These are phyloP conservation scores for Udeniomyces megalosporus DNA, from an alignment of 768 basidiomycete genomes.

Conservation along the genomic window DNA sequence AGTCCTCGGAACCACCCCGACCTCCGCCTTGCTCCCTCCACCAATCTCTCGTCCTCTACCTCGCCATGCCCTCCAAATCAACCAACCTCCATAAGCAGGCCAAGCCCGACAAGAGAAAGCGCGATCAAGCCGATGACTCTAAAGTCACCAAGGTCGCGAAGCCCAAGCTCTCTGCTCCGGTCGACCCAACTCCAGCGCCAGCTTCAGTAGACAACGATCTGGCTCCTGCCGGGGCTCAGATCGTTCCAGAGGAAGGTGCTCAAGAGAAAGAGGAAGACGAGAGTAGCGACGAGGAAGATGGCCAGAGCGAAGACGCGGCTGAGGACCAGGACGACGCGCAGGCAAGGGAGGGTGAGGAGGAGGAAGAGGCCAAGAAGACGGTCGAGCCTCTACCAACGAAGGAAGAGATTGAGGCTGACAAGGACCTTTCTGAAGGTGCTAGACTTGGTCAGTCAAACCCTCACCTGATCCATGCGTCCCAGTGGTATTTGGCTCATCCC, in stretches of 20 bases:
- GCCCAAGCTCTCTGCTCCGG: neutral
- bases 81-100: neutral
- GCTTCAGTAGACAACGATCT: neutral
- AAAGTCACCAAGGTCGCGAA: neutral
- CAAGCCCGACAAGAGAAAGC: constrained; percentile 8
- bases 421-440: neutral
- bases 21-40: neutral
- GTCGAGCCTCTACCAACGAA: neutral
- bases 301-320: neutral
- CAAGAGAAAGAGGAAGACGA: neutral
- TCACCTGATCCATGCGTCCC: no score
- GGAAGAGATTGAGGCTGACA: constrained; percentile 6
- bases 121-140: neutral
- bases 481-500: no score
- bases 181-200: neutral
- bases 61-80: constrained; percentile 4
- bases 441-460: constrained; percentile 2
- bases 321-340: neutral
- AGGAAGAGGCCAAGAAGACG: neutral
- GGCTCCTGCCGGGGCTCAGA: neutral
- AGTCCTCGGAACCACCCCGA: neutral
- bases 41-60: no score
- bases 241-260: neutral
- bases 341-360: neutral
- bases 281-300: neutral